Base-by-base conservation (phyloP, 495 filamentous ascomycete genomes). In the Beverwykella pulmonaria region DNA sequence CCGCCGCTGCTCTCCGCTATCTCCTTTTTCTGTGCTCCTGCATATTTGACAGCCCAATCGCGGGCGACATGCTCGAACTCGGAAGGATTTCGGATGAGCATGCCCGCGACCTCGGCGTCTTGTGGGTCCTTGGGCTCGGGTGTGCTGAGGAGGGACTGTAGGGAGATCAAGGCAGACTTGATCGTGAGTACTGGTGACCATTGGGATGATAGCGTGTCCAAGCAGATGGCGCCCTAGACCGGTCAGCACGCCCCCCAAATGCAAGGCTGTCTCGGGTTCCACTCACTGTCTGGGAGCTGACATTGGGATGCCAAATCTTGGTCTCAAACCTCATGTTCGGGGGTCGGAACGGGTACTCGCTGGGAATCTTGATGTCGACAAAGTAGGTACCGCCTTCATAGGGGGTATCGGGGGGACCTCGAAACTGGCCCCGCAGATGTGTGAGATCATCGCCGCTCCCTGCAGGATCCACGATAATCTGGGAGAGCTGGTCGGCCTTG, bases 171-270 rank as follows among this genome's bases (percentile, higher is more conserved):
- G 29, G 95, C 91, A 53, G 92, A 94, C 79, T 97, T 98, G 75
- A 98, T 92, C 1, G 93, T 98, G 49, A 97, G 84, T 15, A 98
- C 92, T 0, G 94, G 94, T 6, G 92, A 94, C 94, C 94, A 98
- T 64, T 89, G 91, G 32, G 84, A 80, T 14, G 90, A 89, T 19
- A 98, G 85, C 0, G 93, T 98, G 73, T 98, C 94, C 49, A 98
- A 88, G 75, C 94, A 98, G 74, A 98, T 98, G 20, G 94, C 95
- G 19, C 94, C 94, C 93, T 97, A 54, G 8, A 19, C 54, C 53
- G 27, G 49, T 57, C 25, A 53, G 41, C 15, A 25, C 49, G 22
- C 53, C 12, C 2, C 20, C n/a, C 32, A 14, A 53, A 34, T 27
- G 23, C 14, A 15, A 44, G 6, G 15, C 20, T 19, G 29, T 34